Base-by-base conservation (phyloP, 2,329 filamentous ascomycete genomes). In the Sporothrix brunneoviolacea region DNA sequence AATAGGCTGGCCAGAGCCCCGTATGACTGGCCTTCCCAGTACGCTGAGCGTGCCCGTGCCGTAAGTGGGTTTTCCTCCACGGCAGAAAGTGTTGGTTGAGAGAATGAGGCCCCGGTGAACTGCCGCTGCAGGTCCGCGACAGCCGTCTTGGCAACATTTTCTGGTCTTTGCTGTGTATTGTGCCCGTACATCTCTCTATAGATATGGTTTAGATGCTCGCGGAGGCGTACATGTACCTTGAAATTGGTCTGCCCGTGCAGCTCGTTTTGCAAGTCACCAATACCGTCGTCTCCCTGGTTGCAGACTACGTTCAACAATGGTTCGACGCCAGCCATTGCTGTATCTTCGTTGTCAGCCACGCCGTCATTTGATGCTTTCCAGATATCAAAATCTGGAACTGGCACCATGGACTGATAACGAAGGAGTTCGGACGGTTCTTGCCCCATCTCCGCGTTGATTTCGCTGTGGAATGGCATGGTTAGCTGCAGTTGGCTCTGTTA, bases 11-110 rank as follows among this genome's bases (percentile, higher is more conserved):
- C 33, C 3, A 57, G 36, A 13, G 47, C 46, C 3, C 27, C 47
- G 15, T 41, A 55, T 4, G 52, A 47, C 8, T 39, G 10, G 12
- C 38, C 43, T 24, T 57, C 56, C 46, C 56, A 57, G 36, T 57
- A 56, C 15, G 37, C 33, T 4, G 47, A 39, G 4, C 50, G 51
- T 1, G 52, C 54, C 1, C 56, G 45, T 0, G 54, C 56, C 1
- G 49, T 49, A 8, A 43, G 37, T 3, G 51, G 28, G 28, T 33
- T 52, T 16, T 50, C 36, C 22, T 41, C 24, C 3, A 36, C 15
- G 10, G 18, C 13, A 13, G n/a, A 6, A 6, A 21, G 9, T 4
- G 28, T n/a, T 12, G 48, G 41, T 19, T 40, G 27, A 12, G 44
- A 49, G 13, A 51, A 5, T 2, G 46, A 22, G 7, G 37, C 21